These are phyloP conservation scores for Naganishia sp. DNA, from an alignment of 1,284 basidiomycete genomes.

Conservation along the genomic window DNA sequence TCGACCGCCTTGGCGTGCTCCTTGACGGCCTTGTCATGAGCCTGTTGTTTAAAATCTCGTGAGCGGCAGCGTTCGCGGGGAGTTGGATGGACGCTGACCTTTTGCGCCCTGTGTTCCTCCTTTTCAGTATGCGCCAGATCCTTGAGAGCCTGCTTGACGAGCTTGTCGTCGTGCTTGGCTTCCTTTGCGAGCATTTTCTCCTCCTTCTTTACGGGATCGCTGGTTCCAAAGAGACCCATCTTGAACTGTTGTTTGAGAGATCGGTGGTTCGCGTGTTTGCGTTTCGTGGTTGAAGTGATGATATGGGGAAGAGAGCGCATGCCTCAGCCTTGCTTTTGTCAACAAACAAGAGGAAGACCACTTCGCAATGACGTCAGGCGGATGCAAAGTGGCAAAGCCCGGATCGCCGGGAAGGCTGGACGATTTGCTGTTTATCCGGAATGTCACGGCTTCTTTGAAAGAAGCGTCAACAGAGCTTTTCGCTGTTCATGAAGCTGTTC, in stretches of 20 bases:
- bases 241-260: neutral
- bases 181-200: slow-evolving; percentile 32
- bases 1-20: slow-evolving; percentile 26
- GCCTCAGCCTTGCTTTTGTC: neutral
- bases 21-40: slow-evolving; percentile 29
- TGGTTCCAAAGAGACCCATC: slow-evolving; percentile 32
- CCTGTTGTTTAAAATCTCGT: slow-evolving; percentile 3
- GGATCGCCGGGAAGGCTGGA: no score
- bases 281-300: neutral
- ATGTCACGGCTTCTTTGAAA: no score
- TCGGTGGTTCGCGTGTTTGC: neutral
- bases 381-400: neutral
- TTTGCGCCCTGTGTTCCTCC: slow-evolving; percentile 26
- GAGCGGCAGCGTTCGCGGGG: neutral
- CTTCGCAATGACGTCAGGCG: neutral
- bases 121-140: slow-evolving; percentile 31
- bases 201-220: slow-evolving; percentile 30
- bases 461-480: no score
- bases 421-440: no score
- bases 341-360: neutral
- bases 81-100: slow-evolving; percentile 9
- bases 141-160: slow-evolving; percentile 34
- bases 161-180: slow-evolving; percentile 32
- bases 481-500: no score
- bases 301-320: neutral